phyloP scores from a whole-genome alignment of 1,139 yeast species.

The Yamadazyma dushanensis region DNA sequence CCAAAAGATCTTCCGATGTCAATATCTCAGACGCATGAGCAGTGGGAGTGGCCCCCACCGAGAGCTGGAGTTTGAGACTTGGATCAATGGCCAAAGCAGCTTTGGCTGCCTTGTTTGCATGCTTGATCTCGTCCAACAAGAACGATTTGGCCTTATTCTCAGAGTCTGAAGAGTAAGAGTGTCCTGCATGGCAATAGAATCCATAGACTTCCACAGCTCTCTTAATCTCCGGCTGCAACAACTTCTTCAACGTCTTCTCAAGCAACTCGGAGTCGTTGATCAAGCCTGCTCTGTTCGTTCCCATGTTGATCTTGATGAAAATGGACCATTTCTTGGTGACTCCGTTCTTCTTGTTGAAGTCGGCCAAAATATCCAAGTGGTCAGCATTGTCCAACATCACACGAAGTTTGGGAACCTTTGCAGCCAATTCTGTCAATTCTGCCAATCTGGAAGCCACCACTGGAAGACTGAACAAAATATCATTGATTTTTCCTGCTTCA shows the following conservation, averaged over 20 bases:
- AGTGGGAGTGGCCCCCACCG: constrained; percentile 84
- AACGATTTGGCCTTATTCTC: constrained; percentile 47
- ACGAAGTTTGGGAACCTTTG: constrained; percentile 44
- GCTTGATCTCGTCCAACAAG: constrained; percentile 54
- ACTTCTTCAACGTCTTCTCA: constrained; percentile 26
- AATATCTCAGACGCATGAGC: constrained; percentile 57
- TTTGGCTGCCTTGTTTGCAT: constrained; percentile 56
- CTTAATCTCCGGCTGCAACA: constrained; percentile 20
- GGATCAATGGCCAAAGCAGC: constrained; percentile 25
- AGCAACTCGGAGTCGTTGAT: constrained; percentile 29
- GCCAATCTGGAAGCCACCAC: constrained; percentile 53
- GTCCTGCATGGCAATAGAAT: constrained; percentile 80
- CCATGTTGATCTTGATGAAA: constrained; percentile 60
- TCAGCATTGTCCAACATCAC: constrained; percentile 62
- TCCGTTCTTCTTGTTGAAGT: constrained; percentile 27
- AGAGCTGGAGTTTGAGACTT: constrained; percentile 35
- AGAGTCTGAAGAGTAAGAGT: constrained; percentile 58
- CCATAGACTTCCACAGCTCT: constrained; percentile 54
- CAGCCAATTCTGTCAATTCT: constrained; percentile 49
- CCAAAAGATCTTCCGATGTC: constrained; percentile 20
- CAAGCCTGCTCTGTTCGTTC: constrained; percentile 67
- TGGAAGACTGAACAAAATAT: constrained; percentile 71
- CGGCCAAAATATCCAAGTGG: constrained; percentile 51
- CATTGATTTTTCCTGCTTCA: constrained; percentile 48
- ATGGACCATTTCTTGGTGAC: constrained; percentile 48